Base-by-base conservation (phyloP, 768 basidiomycete genomes). In the Trametes cubensis region DNA sequence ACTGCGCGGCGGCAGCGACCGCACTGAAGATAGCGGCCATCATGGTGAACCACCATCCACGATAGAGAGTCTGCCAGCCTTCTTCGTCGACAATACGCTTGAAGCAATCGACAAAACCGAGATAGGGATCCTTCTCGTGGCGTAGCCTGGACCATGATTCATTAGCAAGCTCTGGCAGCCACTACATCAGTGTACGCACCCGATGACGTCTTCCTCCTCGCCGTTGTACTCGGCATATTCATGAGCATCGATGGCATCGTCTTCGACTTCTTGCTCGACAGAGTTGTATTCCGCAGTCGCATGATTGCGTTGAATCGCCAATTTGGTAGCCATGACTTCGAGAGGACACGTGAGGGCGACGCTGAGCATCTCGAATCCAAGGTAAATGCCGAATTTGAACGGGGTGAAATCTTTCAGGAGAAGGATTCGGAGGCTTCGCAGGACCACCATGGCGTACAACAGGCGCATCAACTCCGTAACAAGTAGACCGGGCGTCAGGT, bases 261-360 rank as follows among this genome's bases (percentile, higher is more conserved):
- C 85, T 42, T 87, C 87, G 18, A 84, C 84, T 66, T 93, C 90
- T 69, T 91, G 89, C 4, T 85, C 76, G 30, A 90, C 84, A 0
- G 89, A 86, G 64, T 90, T 89, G 69, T 84, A 90, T 58, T 88
- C 89, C 6, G 85, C 76, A 17, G 87, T 85, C 7, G 87, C 85
- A 65, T 93, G 91, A 65, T 94, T 94, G 55, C 92, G 84, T 69
- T 94, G 92, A 58, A 94, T 89, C 20, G 91, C 88, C 6, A 94
- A 81, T 51, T 91, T 80, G 15, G 88, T 89, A 15, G 85, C 74
- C 51, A 94, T 88, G 28, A 94, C 91, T 70, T 94, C 92, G 26
- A 94, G 75, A 5, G 92, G 92, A 28, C 89, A 80, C 14, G 93
- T 80, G 58, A 90, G 69, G 15, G 70, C 66, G 2, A 86, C 85